Conservation (phyloP, 306 rosid species). For the Geum urbanum region DNA sequence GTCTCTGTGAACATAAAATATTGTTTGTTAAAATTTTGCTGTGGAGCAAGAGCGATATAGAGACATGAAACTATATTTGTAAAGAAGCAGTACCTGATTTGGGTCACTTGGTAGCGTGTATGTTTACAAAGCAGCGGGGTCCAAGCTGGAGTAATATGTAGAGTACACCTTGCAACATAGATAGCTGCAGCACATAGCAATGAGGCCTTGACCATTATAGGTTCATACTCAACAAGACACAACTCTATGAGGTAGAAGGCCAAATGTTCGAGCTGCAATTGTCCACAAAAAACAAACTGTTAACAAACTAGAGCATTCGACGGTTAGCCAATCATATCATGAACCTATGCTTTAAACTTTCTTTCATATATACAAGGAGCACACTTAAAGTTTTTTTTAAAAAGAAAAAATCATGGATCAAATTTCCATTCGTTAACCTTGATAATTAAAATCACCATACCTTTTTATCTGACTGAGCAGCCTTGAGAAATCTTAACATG, state of each 20-base stretch:
- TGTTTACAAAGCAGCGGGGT: constrained; percentile 67
- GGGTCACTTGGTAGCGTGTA: constrained; percentile 58
- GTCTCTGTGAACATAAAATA: constrained; percentile 31
- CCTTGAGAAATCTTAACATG: constrained; percentile 88
- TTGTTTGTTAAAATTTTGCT: background rate
- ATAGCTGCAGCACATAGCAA: constrained; percentile 85
- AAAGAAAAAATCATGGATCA: too few species aligned
- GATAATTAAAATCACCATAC: constrained; percentile 26
- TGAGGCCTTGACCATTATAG: constrained; percentile 70
- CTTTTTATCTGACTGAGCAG: constrained; percentile 68
- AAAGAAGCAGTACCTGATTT: constrained; percentile 49
- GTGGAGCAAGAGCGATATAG: background rate
- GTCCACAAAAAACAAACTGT: constrained; percentile 19
- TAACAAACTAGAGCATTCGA: constrained; percentile 12
- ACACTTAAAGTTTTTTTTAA: too few species aligned
- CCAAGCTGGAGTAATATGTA: constrained; percentile 67
- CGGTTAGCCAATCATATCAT: too few species aligned
- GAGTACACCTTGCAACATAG: constrained; percentile 74
- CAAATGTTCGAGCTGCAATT: constrained; percentile 67
- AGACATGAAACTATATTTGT: background rate
- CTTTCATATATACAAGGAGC: too few species aligned
- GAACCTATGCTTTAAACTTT: too few species aligned
- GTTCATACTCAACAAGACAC: constrained; percentile 72
- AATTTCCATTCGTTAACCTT: background rate
- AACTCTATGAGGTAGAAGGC: constrained; percentile 70